Conservation (phyloP, 164 flowering plant species). For the Kalanchoe fedtschenkoi region DNA sequence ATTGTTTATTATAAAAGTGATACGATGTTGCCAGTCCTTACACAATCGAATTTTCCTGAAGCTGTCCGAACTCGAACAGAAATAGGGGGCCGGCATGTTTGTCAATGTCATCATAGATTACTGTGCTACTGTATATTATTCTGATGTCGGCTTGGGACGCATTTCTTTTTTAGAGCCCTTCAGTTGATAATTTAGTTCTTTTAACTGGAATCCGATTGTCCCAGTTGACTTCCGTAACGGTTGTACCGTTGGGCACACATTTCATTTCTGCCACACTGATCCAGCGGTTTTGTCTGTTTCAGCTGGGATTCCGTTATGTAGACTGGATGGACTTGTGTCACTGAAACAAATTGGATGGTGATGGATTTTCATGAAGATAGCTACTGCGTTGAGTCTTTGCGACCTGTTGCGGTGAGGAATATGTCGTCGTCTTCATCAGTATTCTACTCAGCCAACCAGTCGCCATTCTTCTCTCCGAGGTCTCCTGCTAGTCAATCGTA, state of each 20-base stretch:
- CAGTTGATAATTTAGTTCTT: too few relatives aligned
- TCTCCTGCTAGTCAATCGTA: conserved; percentile 45
- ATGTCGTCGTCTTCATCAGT: conserved; percentile 84
- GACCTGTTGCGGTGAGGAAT: conserved; percentile 46
- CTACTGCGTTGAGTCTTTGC: conserved; percentile 36
- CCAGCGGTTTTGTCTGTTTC: neutral
- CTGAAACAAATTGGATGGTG: conserved; percentile 8
- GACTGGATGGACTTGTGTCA: neutral
- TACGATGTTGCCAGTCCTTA: too few relatives aligned
- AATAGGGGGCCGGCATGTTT: too few relatives aligned
- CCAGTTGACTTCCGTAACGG: too few relatives aligned
- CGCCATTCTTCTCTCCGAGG: conserved; percentile 88
- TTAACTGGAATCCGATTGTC: too few relatives aligned
- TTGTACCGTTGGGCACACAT: neutral
- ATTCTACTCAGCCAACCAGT: conserved; percentile 77
- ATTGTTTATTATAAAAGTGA: too few relatives aligned
- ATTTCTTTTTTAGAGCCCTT: neutral
- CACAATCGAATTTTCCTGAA: too few relatives aligned
- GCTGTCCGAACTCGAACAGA: too few relatives aligned
- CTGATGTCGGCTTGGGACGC: neutral
- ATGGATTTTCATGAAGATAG: conserved; percentile 73
- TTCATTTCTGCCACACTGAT: neutral
- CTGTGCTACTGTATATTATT: neutral
- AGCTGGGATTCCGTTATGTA: neutral
- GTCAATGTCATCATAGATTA: neutral